Percentiles rank a stretch among this genome's conserved stretches.
These are phyloP conservation scores for Chytridium lagenaria DNA, from an alignment of 371 early-diverging fungal species.

Conservation along the genomic window DNA sequence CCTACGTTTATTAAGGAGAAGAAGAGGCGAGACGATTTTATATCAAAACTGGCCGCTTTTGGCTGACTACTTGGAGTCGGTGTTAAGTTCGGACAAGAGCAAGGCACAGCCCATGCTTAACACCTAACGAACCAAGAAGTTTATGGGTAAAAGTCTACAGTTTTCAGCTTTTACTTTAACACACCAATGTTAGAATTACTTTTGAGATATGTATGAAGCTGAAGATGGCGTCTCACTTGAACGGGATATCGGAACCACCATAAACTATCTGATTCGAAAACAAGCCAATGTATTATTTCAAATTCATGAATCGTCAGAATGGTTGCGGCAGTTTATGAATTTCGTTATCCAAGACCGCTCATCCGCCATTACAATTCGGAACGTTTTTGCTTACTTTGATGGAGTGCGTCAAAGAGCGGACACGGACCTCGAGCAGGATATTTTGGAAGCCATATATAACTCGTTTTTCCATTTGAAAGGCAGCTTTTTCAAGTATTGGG, in stretches of 20 bases:
- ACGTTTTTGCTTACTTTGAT: not conserved
- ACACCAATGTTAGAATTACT: not conserved
- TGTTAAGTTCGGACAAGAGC: not conserved
- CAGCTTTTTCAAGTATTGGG: constrained; percentile 3
- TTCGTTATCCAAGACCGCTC: not conserved
- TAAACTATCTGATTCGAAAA: not conserved
- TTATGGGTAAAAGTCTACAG: not conserved
- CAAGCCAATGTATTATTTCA: not conserved
- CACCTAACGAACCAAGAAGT: not conserved
- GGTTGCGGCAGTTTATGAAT: not conserved
- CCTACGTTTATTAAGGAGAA: no score
- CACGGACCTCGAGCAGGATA: not conserved
- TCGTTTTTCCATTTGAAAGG: not conserved
- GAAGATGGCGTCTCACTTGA: not conserved
- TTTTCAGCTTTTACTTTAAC: not conserved
- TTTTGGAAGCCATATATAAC: constrained; percentile 1
- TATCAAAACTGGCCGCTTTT: not conserved
- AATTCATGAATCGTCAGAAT: not conserved
- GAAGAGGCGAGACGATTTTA: not conserved
- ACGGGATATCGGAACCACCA: not conserved
- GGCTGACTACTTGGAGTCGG: not conserved
- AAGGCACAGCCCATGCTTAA: not conserved
- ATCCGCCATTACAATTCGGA: not conserved
- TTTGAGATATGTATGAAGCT: not conserved
- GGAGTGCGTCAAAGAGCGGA: not conserved